Evolutionary conservation across 768 basidiomycete genomes (phyloP), one percentile per base, ranked within the genome.

Genomic region (Boletus pseudopeckii): DNA sequence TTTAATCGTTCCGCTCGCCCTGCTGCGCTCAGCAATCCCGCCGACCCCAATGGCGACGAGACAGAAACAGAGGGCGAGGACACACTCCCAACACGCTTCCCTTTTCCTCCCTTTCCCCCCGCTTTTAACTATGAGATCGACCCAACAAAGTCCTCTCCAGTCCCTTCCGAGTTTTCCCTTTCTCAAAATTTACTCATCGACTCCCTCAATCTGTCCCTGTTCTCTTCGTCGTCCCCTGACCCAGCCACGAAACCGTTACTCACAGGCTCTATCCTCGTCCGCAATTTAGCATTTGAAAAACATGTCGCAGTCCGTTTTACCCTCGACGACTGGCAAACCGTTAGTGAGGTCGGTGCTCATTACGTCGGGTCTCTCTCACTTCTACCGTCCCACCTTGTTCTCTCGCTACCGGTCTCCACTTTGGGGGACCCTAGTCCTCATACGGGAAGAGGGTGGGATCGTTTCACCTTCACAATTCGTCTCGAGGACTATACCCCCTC

Each of bases 261-360:
- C 14, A 74, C 78, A 2, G 96, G 96, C 7, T 83, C 88, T 8
- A 72, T 97, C 52, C 80, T 92, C 45, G 92, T 93, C 18, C 82
- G 86, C 59, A 98, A 98, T 68, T 60, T 97, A 49, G 75, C 89
- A 0, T 98, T 89, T 57, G 85, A 90, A 68, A 98, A 98, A 72
- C 77, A 80, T 48, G 86, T 98, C 43, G 84, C 81, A 0, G 79
- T 97, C 1, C 77, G 95, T 1, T 98, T 95, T 68, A 98, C 96
- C 2, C 76, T 96, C 44, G 96, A 98, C 69, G 84, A 88, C 45
- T 98, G 96, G 96, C 83, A 88, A 57, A 98, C 95, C 4, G 90
- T 90, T 1, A 86, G 84, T 40, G 96, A 98, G 67, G 92, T 97
- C 32, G 56, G 70, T 40, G 86, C 78, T n/a, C 70, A 64, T 43